Percentiles rank a stretch among this genome's conserved stretches.
Conservation (phyloP, 768 basidiomycete genomes). For the Rickenella mellea region DNA sequence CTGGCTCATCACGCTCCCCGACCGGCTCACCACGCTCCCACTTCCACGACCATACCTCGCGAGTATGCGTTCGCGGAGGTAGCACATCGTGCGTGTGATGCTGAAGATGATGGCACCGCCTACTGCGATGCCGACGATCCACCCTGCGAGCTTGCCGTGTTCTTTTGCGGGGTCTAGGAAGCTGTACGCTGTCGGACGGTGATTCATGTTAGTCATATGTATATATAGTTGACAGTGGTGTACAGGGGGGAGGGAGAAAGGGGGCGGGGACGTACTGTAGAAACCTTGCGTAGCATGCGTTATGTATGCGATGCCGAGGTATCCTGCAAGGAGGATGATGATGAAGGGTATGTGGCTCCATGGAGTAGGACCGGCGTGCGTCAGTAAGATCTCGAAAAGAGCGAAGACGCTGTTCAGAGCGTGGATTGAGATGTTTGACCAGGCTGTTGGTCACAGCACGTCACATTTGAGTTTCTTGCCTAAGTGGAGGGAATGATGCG, state of each 20-base stretch:
- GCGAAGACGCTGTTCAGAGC: slow-evolving; percentile 48
- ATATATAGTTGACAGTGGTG: background rate
- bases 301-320: slow-evolving; percentile 63
- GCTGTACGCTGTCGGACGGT: slow-evolving; percentile 37
- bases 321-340: slow-evolving; percentile 40
- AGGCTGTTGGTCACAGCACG: slow-evolving; percentile 27
- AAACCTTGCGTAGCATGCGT: slow-evolving; percentile 50
- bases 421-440: slow-evolving; percentile 52
- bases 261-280: slow-evolving; percentile 39
- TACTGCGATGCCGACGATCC: slow-evolving; percentile 50
- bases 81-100: slow-evolving; percentile 31
- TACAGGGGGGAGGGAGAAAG: background rate
- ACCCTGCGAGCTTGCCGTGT: slow-evolving; percentile 39
- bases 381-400: slow-evolving; percentile 47
- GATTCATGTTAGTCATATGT: background rate
- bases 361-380: slow-evolving; percentile 40
- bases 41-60: slow-evolving; percentile 7
- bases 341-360: slow-evolving; percentile 41
- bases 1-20: slow-evolving; percentile 12
- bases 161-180: slow-evolving; percentile 51
- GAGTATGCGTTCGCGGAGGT: slow-evolving; percentile 27
- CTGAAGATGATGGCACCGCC: slow-evolving; percentile 44
- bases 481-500: background rate
- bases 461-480: slow-evolving; percentile 4
- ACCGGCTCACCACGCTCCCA: slow-evolving; percentile 5